These are phyloP conservation scores for Acer negundo DNA, from an alignment of 345 rosid species.

Conservation along the genomic window DNA sequence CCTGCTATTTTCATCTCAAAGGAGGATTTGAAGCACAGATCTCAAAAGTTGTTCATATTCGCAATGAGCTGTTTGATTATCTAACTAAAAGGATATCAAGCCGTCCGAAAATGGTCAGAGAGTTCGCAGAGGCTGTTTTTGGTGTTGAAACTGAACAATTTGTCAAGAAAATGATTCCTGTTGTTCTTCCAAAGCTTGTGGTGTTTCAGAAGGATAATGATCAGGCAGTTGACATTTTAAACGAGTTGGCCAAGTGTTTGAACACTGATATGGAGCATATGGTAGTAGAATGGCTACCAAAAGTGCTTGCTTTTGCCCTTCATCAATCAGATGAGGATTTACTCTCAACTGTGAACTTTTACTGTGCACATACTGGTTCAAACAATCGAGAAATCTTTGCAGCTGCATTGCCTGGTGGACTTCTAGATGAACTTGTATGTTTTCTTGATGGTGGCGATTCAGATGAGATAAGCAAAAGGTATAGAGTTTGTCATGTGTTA, in stretches of 20 bases:
- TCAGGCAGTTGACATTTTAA: conserved; percentile 56
- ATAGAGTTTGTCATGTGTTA: conserved; percentile 20
- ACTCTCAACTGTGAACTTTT: conserved; percentile 75
- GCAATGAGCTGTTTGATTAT: conserved; percentile 66
- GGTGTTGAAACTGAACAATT: conserved; percentile 76
- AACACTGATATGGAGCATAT: conserved; percentile 71
- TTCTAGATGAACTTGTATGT: conserved; percentile 91
- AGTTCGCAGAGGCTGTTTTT: conserved; percentile 89
- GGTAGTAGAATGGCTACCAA: conserved; percentile 85
- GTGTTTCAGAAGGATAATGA: conserved; percentile 71
- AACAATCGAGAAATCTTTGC: conserved; percentile 86
- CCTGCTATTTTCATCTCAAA: conserved; percentile 73
- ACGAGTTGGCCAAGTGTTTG: conserved; percentile 72
- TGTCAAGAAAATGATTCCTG: conserved; percentile 73
- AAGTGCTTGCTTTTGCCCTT: conserved; percentile 92
- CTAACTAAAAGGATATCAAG: conserved; percentile 60
- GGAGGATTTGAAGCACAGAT: conserved; percentile 72
- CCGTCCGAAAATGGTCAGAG: conserved; percentile 69
- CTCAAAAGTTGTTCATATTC: conserved; percentile 56
- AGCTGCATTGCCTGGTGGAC: conserved; percentile 94
- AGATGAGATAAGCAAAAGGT: conserved; percentile 76
- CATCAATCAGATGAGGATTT: conserved; percentile 66
- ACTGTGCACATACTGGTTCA: conserved; percentile 77
- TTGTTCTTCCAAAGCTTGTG: conserved; percentile 90
- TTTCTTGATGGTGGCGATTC: conserved; percentile 74